Conservation (phyloP, 148 eudicot species). For the Rhododendron simsii region DNA sequence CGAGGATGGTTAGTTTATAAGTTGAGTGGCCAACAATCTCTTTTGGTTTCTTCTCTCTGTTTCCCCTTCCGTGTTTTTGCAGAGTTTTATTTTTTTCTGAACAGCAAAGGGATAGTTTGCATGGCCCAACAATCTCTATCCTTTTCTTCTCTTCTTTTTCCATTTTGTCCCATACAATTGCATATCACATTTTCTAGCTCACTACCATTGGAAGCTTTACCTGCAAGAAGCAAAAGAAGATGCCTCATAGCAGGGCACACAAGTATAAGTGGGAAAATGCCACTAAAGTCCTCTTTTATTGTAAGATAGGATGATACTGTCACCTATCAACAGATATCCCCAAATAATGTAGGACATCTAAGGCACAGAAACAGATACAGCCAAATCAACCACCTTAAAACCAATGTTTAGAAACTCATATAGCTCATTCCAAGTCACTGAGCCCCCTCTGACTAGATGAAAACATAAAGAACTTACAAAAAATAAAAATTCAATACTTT, state of each 20-base stretch:
- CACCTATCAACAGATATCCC: neutral
- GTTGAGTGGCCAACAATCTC: neutral
- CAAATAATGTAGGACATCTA: neutral
- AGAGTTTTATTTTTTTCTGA: neutral
- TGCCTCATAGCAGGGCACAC: neutral
- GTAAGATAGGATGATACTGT: neutral
- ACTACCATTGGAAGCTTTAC: neutral
- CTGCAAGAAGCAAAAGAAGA: neutral
- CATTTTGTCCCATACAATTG: neutral
- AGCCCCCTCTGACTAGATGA: neutral
- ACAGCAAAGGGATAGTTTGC: neutral
- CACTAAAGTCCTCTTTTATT: neutral
- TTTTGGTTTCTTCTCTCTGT: neutral
- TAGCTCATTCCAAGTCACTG: neutral
- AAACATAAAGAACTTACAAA: neutral
- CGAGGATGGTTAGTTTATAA: neutral
- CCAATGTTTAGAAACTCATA: neutral
- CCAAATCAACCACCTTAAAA: neutral
- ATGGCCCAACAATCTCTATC: neutral
- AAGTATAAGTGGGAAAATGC: neutral
- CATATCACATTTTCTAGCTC: neutral
- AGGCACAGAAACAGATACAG: neutral
- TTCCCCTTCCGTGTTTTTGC: neutral
- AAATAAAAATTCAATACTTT: neutral
- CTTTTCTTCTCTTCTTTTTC: neutral